These are phyloP conservation scores for Oryza glaberrima DNA, from an alignment of 176 grass and related monocot species.

Conservation along the genomic window DNA sequence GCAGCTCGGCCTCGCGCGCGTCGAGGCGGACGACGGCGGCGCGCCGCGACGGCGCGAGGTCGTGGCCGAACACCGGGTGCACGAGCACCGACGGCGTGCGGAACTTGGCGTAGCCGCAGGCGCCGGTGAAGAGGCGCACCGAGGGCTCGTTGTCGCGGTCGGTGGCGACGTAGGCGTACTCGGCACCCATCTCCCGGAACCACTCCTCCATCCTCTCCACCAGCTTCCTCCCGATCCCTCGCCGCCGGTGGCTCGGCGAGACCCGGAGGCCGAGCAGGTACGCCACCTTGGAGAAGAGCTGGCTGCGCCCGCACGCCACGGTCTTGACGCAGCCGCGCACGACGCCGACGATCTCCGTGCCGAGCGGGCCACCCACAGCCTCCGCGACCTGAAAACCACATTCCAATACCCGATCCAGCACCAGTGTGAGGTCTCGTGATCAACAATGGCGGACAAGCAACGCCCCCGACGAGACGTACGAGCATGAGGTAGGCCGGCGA, in stretches of 20 bases:
- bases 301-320: conserved; percentile 44
- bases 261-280: conserved; percentile 90
- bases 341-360: conserved; percentile 61
- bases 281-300: conserved; percentile 57
- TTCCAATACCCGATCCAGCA: too few relatives aligned
- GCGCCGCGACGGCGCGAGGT: conserved; percentile 15
- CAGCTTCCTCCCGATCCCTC: conserved; percentile 52
- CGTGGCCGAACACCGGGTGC: conserved; percentile 68
- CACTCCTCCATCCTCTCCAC: conserved; percentile 76
- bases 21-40: conserved; percentile 22
- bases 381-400: conserved; percentile 47
- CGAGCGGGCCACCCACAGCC: conserved; percentile 4
- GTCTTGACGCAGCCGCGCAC: conserved; percentile 81
- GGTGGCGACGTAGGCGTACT: conserved; percentile 81
- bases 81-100: conserved; percentile 60
- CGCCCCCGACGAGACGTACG: conserved; percentile 31
- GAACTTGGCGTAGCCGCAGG: conserved; percentile 75
- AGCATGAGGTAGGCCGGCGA: conserved; percentile 78
- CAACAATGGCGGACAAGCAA: background rate
- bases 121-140: conserved; percentile 62
- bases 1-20: conserved; percentile 39
- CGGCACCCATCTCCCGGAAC: conserved; percentile 62
- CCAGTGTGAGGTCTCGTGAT: background rate
- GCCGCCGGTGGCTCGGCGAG: conserved; percentile 49
- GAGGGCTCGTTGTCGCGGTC: conserved; percentile 67